Percentiles rank a stretch among this genome's conserved stretches.
Conservation (phyloP, 345 rosid species). For the Corchorus olitorius region DNA sequence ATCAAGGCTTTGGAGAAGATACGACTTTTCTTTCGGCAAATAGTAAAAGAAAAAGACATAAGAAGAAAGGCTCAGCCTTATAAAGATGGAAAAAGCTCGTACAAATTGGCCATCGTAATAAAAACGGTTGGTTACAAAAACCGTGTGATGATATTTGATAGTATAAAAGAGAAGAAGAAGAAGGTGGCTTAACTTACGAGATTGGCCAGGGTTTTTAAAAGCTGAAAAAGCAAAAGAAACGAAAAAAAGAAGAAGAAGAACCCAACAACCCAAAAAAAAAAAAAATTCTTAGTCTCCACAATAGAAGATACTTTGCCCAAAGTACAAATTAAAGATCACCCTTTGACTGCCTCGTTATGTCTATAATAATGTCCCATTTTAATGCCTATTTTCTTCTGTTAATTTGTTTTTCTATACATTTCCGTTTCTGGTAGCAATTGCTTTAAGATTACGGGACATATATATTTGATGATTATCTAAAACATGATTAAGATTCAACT, state of each 20-base stretch:
- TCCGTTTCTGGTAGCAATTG: background rate
- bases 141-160: background rate
- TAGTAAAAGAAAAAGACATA: slow-evolving; percentile 17
- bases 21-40: background rate
- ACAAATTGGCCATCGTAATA: background rate
- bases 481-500: background rate
- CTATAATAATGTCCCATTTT: slow-evolving; percentile 10
- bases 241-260: background rate
- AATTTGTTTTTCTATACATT: background rate
- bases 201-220: slow-evolving; percentile 13
- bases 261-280: no score
- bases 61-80: slow-evolving; percentile 5
- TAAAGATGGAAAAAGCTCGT: background rate
- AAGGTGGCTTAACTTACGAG: background rate
- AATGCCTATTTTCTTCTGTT: background rate
- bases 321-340: slow-evolving; percentile 40
- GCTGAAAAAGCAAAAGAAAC: slow-evolving; percentile 46
- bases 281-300: slow-evolving; percentile 17
- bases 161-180: background rate
- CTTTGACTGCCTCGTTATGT: slow-evolving; percentile 41
- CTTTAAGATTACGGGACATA: background rate
- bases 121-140: slow-evolving; percentile 8
- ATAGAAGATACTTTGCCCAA: slow-evolving; percentile 41
- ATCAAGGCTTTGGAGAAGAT: slow-evolving; percentile 20
- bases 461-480: background rate